A percentile compares a stretch with the other conserved stretches of the same genome.
phyloP scores from a whole-genome alignment of 2,329 filamentous ascomycete genomes.

The Juglanconis sp. region DNA sequence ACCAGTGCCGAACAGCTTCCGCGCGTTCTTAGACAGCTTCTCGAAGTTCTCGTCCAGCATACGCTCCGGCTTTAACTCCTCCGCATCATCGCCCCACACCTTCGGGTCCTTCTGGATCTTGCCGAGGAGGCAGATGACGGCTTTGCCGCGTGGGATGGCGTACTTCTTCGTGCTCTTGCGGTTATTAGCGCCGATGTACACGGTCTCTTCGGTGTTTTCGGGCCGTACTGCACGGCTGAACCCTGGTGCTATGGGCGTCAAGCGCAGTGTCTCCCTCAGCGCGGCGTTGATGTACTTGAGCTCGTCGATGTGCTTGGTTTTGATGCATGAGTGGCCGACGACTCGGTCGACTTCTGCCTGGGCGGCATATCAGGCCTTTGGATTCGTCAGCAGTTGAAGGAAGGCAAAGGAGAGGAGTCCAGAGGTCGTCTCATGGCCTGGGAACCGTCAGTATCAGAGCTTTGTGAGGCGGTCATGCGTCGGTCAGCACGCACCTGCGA shows the following conservation, averaged over 20 bases:
- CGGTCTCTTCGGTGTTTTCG: neutral
- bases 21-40: slow-evolving; percentile 35
- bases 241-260: slow-evolving; percentile 19
- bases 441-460: neutral
- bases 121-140: slow-evolving; percentile 14
- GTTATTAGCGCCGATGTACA: slow-evolving; percentile 1
- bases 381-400: slow-evolving; percentile 49
- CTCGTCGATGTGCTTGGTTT: neutral
- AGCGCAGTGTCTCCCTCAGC: slow-evolving; percentile 20
- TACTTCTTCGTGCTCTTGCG: slow-evolving; percentile 13
- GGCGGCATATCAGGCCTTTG: slow-evolving; percentile 42
- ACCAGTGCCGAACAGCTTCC: slow-evolving; percentile 55
- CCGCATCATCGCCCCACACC: slow-evolving; percentile 19
- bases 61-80: slow-evolving; percentile 22
- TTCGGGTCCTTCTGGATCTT: slow-evolving; percentile 17
- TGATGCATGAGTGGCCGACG: slow-evolving; percentile 30
- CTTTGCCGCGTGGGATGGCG: slow-evolving; percentile 7
- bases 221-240: slow-evolving; percentile 8
- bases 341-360: slow-evolving; percentile 52
- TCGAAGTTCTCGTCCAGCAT: slow-evolving; percentile 35
- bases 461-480: too few species aligned
- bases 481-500: too few species aligned
- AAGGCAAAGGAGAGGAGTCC: slow-evolving; percentile 48
- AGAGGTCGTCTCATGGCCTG: slow-evolving; percentile 53
- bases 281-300: slow-evolving; percentile 19